These are phyloP conservation scores for Flueggea neowawraea DNA, from an alignment of 441 rosid species.

Conservation along the genomic window DNA sequence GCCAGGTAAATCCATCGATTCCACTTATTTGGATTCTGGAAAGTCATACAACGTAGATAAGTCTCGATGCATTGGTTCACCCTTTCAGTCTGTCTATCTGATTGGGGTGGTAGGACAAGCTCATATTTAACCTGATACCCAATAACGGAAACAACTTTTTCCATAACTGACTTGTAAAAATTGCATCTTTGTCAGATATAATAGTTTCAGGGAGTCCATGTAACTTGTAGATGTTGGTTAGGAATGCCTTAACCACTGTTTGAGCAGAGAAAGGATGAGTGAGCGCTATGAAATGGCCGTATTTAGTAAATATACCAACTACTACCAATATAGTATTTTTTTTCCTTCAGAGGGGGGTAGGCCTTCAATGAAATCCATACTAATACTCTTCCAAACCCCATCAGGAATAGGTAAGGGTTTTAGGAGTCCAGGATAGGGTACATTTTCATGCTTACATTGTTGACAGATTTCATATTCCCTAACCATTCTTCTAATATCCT, in stretches of 20 bases:
- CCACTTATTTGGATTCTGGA: not conserved
- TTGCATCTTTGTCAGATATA: not conserved
- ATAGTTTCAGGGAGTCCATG: not conserved
- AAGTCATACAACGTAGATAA: not conserved
- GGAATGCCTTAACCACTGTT: not conserved
- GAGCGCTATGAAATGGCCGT: not conserved
- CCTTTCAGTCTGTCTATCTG: not conserved
- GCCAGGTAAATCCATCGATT: not conserved
- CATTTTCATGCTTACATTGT: not conserved
- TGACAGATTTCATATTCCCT: not conserved
- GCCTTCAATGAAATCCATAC: slow-evolving; percentile 1
- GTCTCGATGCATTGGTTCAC: not conserved
- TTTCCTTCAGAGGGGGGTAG: not conserved
- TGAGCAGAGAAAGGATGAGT: not conserved
- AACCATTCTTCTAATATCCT: not conserved
- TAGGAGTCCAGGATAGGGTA: not conserved
- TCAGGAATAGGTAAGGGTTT: not conserved
- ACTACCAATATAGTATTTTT: not conserved
- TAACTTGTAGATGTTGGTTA: not conserved
- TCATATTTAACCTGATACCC: not conserved
- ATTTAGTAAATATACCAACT: not conserved
- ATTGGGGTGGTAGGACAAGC: not conserved
- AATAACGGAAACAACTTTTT: not conserved
- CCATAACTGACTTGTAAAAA: not conserved
- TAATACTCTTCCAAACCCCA: not conserved